Percentiles rank a stretch among this genome's conserved stretches.
Conservation (phyloP, 306 rosid genomes). For the Neltuma alba region DNA sequence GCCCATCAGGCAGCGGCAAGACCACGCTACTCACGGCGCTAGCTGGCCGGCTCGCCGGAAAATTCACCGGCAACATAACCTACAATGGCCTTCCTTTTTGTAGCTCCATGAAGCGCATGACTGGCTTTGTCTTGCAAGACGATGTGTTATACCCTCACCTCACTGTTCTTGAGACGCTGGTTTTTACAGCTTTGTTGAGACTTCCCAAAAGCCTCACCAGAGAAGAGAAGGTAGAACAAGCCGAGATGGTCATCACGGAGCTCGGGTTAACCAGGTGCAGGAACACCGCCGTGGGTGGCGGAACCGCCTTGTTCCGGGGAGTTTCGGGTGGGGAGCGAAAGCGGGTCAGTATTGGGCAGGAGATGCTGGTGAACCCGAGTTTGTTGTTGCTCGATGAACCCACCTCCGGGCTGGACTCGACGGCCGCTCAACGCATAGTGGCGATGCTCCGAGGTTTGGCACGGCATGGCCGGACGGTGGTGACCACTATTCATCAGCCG, state of each 20-base stretch:
- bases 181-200: slow-evolving; percentile 65
- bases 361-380: slow-evolving; percentile 87
- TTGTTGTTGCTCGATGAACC: slow-evolving; percentile 79
- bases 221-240: slow-evolving; percentile 66
- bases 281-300: slow-evolving; percentile 61
- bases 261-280: slow-evolving; percentile 72
- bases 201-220: slow-evolving; percentile 57
- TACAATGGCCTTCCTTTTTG: slow-evolving; percentile 68
- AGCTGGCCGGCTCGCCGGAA: slow-evolving; percentile 64
- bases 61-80: slow-evolving; percentile 66
- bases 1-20: slow-evolving; percentile 94
- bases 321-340: slow-evolving; percentile 87
- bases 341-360: slow-evolving; percentile 86
- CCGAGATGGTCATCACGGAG: slow-evolving; percentile 54
- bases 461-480: slow-evolving; percentile 71
- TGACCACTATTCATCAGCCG: slow-evolving; percentile 88
- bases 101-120: slow-evolving; percentile 54
- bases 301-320: slow-evolving; percentile 60
- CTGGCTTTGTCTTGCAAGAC: slow-evolving; percentile 80
- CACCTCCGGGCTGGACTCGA: slow-evolving; percentile 88
- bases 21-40: slow-evolving; percentile 79
- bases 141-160: slow-evolving; percentile 86
- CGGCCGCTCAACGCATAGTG: slow-evolving; percentile 69
- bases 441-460: slow-evolving; percentile 50
- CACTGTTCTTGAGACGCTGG: slow-evolving; percentile 73